These are phyloP conservation scores for Cytidiella melzeri DNA, from an alignment of 768 basidiomycete genomes.

Conservation along the genomic window DNA sequence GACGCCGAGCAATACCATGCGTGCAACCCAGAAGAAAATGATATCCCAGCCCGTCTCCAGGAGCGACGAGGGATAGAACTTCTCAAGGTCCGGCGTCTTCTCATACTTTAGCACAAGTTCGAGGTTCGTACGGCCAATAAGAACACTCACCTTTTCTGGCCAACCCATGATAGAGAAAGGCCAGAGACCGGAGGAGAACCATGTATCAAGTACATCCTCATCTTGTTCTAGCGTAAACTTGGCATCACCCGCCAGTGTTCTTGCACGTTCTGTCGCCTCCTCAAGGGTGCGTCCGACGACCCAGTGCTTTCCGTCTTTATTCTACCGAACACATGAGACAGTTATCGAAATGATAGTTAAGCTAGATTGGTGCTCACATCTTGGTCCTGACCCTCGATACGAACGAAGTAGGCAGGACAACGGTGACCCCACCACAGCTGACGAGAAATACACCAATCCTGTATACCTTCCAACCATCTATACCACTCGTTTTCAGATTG, in stretches of 20 bases:
- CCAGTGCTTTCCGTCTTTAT: conserved; percentile 75
- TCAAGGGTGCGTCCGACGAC: conserved; percentile 78
- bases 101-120: too few species aligned
- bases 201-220: conserved; percentile 96
- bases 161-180: conserved; percentile 97
- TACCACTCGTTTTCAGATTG: conserved; percentile 92
- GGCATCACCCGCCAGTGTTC: conserved; percentile 56
- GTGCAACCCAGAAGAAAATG: conserved; percentile 99
- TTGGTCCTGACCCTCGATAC: conserved; percentile 67
- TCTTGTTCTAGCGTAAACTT: conserved; percentile 84
- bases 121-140: too few species aligned
- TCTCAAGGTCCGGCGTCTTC: conserved; percentile 70
- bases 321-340: conserved; percentile 28
- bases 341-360: neutral
- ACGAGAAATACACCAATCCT: conserved; percentile 99
- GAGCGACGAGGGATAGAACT: conserved; percentile 85
- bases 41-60: conserved; percentile 99
- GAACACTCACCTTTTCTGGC: conserved; percentile 71
- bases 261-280: conserved; percentile 74
- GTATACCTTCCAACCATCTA: conserved; percentile 89
- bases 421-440: conserved; percentile 99
- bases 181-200: conserved; percentile 98
- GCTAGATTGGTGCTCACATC: conserved; percentile 41
- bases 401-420: conserved; percentile 89
- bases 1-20: conserved; percentile 93